Percentiles rank a stretch among this genome's conserved stretches.
phyloP scores from a whole-genome alignment of 352 stramenopile genomes.

The Pythium grandisporangium region DNA sequence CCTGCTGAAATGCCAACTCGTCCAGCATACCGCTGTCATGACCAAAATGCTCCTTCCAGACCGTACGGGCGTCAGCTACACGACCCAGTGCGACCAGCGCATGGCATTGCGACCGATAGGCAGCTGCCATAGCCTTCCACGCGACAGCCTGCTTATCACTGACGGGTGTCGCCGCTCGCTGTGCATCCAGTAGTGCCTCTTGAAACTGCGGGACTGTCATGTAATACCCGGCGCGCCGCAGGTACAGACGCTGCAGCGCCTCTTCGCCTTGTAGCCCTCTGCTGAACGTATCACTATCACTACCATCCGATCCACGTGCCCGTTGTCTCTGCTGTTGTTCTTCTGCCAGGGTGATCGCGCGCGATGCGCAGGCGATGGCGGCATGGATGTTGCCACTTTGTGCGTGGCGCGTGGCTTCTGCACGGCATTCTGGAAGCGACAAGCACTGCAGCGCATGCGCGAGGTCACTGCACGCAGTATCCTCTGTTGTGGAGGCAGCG shows the following conservation, averaged over 20 bases:
- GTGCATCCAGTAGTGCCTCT: neutral
- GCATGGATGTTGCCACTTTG: conserved; percentile 1
- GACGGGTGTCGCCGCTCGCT: neutral
- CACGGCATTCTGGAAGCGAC: conserved; percentile 5
- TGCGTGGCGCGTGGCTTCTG: conserved; percentile 3
- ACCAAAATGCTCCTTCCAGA: conserved; percentile 1
- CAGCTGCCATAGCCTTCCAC: too few relatives aligned
- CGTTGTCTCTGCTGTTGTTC: too few relatives aligned
- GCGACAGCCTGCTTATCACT: neutral
- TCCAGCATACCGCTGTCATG: conserved; percentile 7
- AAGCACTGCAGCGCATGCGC: too few relatives aligned
- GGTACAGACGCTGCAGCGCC: neutral
- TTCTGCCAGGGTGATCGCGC: conserved; percentile 2
- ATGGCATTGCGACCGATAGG: conserved; percentile 2
- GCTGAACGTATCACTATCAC: too few relatives aligned
- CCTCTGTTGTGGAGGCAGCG: too few relatives aligned
- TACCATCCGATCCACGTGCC: too few relatives aligned
- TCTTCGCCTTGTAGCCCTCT: neutral
- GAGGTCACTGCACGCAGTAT: too few relatives aligned
- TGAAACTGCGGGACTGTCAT: neutral
- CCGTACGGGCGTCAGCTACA: neutral
- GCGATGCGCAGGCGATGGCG: conserved; percentile 9
- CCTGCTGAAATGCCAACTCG: conserved; percentile 6
- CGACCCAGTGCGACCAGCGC: conserved; percentile 3
- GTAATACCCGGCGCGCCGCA: conserved; percentile 6